Base-by-base conservation (phyloP, 306 rosid species). In the Quercus engelmannii region DNA sequence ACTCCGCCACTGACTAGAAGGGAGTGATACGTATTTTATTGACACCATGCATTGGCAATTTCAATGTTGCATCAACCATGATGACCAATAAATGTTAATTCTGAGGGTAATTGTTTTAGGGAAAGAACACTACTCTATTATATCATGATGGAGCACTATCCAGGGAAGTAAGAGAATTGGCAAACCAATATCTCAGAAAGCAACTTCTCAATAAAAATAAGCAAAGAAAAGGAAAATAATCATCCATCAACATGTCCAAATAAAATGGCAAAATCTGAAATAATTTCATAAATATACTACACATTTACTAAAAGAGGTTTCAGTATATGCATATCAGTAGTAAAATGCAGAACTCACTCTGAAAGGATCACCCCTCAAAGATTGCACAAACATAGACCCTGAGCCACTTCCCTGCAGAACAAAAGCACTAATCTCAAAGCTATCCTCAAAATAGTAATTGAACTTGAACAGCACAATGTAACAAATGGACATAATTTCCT, bases 341-440 rank as follows among this genome's bases (percentile, higher is more conserved):
- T 81, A 58, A 62, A 67, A 33, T 62, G 76, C 23, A 68, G 71
- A 88, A 80, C 93, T 85, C 85, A 92, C 96, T 81, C 92, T 84
- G 82, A 88, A 89, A 74, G 96, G 97, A 89, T 92, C 96, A n/a
- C 92, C 96, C 87, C 97, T 91, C 91, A 92, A 80, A 86, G 97
- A 92, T 84, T 89, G 93, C 80, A 92, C 97, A 85, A 85, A 92
- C 92, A 92, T 89, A 68, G 92, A 88, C 73, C 90, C 91, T 25
- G 80, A 79, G 76, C 83, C 84, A 83, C 88, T 88, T 61, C 88
- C 96, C 97, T 91, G 91, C 90, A 82, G 8, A 80, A 51, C 64
- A 82, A 81, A 73, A 71, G 65, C 67, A 74, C 13, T 35, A 64
- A 20, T 28, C 75, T 62, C 62, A 55, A 30, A 14, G 38, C 75